Evolutionary conservation across 257 asterid species (phyloP), one percentile per base, ranked within the genome.

Genomic region (Solanum dulcamara): DNA sequence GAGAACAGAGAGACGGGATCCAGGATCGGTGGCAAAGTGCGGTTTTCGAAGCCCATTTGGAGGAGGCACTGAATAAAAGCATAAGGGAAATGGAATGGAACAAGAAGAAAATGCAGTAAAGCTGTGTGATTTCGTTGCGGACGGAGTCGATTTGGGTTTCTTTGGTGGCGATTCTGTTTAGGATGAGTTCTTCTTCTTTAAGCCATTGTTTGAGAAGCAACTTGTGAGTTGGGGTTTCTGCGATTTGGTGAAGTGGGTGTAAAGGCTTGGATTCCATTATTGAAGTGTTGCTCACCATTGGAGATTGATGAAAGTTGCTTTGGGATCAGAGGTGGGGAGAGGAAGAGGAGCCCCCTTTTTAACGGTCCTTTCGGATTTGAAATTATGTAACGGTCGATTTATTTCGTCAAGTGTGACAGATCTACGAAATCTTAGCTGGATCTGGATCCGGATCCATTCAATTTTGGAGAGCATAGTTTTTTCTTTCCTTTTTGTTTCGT

Each of bases 181-280:
- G 93, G 91, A 96, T 95, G 51, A 96, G 91, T 70, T 95, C 97
- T 81, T 95, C 94, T 87, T 96, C 98, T 81, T 95, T 95, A 3
- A 96, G 93, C 99, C 99, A 95, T 85, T 96, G 98, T 86, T 96
- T 96, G 28, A 96, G 93, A 83, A 94, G 98, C 86, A 96, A 97
- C 86, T 91, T 93, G 96, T 96, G 99, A 59, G 95, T 94, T 26
- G 98, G 97, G 60, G 89, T 90, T 37, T 85, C 88, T 3, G 97
- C 98, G 18, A 95, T 96, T 86, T 96, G 98, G 89, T 93, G 97
- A 88, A 96, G 96, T 20, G 97, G 97, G 86, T 94, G 97, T 6
- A 75, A 84, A 24, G 91, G 80, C 77, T 91, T 92, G 66, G 92
- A 38, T 30, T 91, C 94, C 93, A 90, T 91, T 83, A 85, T 86